Base-by-base conservation (phyloP, 2,329 filamentous ascomycete genomes). In the Colletotrichum navitas region DNA sequence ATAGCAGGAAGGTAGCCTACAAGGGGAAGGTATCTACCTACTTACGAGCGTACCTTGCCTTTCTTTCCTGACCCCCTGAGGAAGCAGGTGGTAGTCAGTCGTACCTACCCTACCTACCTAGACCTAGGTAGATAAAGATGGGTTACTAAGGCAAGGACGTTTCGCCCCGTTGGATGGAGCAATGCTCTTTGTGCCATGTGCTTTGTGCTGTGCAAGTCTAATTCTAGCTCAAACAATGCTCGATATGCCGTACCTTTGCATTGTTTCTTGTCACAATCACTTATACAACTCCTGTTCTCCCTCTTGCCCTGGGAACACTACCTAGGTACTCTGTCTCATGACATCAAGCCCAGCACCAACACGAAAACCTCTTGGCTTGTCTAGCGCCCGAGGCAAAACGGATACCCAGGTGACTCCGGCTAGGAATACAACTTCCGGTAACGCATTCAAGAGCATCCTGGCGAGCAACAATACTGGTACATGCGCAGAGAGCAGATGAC, bases 161-260 rank as follows among this genome's bases (percentile, higher is more conserved):
- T 63, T 54, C 47, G 60, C 41, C 29, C 29, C 59, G 43, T 47
- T 61, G 29, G 21, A 36, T 26, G 59, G 12, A 49, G 21, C 16
- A 26, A 18, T 63, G 24, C n/a, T n/a, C 60, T 54, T 63, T 63
- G 47, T 63, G 60, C 43, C 32, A 21, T 26, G 47, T 45, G 18
- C 47, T 54, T 52, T 63, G 60, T 63, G 60, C 47, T 41, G 47
- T 63, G 47, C 60, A 63, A 21, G 34, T 54, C 21, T 36, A 54
- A 26, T 47, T 16, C 60, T 29, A 47, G 43, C 16, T 63, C 47
- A 29, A 63, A 63, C 60, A 52, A 63, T n/a, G 47, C 32, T 29
- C 16, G 32, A 21, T 49, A 51, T 51, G 59, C 43, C 21, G 21
- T 21, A 39, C 43, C 32, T 51, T n/a, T 60, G 56, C 56, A 32